phyloP scores from a whole-genome alignment of 2,329 filamentous ascomycete genomes.

The Penicillium sp. region DNA sequence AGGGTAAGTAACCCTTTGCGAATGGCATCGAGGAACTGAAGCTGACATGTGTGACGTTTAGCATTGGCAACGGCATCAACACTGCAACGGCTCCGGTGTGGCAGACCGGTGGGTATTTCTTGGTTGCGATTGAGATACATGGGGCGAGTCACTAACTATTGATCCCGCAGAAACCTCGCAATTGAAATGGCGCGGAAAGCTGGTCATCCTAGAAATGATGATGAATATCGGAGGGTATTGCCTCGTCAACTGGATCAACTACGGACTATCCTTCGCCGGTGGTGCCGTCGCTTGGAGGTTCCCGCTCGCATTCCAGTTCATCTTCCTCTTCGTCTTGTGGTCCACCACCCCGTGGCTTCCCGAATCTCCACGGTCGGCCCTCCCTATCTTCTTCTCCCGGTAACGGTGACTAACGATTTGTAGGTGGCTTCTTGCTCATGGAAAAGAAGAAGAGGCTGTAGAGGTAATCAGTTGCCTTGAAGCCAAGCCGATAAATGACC shows the following conservation, averaged over 20 bases:
- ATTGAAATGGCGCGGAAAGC: slow-evolving; percentile 43
- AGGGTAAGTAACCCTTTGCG: slow-evolving; percentile 35
- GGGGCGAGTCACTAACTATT: neutral
- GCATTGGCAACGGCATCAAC: slow-evolving; percentile 39
- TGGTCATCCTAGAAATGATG: slow-evolving; percentile 48
- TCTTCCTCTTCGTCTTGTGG: slow-evolving; percentile 48
- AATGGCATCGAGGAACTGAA: slow-evolving; percentile 29
- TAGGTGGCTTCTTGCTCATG: slow-evolving; percentile 45
- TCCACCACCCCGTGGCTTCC: slow-evolving; percentile 39
- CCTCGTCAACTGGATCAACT: slow-evolving; percentile 52
- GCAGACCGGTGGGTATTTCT: slow-evolving; percentile 33
- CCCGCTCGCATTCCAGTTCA: slow-evolving; percentile 48
- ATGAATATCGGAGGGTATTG: slow-evolving; percentile 50
- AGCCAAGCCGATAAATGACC: slow-evolving; percentile 42
- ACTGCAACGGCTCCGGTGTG: slow-evolving; percentile 50
- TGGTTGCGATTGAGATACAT: neutral
- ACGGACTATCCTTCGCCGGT: slow-evolving; percentile 46
- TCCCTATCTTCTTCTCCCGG: too few relatives aligned
- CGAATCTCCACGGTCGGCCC: slow-evolving; percentile 20
- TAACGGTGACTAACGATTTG: neutral
- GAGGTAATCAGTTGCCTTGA: slow-evolving; percentile 46
- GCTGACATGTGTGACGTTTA: neutral
- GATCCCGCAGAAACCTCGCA: slow-evolving; percentile 42
- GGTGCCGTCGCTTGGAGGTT: slow-evolving; percentile 45
- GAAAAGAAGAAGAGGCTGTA: slow-evolving; percentile 44